Evolutionary conservation across 73 alveolate species (phyloP).

Genomic region (Paramecium primaurelia): DNA sequence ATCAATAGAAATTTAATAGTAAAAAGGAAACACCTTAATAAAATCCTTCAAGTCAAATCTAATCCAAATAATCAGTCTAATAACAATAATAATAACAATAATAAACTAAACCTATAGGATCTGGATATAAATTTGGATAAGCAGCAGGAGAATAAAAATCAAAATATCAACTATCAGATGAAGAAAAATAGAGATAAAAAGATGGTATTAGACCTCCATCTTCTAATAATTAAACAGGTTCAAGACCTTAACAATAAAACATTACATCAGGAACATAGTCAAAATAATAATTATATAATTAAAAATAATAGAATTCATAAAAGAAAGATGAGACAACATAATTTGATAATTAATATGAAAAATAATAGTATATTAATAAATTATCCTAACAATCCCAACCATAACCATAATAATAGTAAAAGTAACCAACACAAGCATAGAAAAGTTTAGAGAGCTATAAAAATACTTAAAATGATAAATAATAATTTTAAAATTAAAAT

Average conservation of each 20-base stretch:
- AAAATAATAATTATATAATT: neutral
- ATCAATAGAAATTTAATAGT: neutral
- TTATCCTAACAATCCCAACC: neutral
- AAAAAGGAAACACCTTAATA: neutral
- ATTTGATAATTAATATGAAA: neutral
- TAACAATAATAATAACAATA: neutral
- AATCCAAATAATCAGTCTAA: neutral
- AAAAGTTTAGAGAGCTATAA: neutral
- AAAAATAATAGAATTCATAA: neutral
- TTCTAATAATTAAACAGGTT: neutral
- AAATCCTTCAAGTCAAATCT: neutral
- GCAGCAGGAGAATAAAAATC: neutral
- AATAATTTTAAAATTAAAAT: neutral
- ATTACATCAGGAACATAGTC: neutral
- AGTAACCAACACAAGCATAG: neutral
- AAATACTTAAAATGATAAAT: neutral
- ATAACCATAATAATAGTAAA: neutral
- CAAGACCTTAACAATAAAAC: neutral
- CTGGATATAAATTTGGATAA: neutral
- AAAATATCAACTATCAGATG: neutral
- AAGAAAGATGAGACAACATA: neutral
- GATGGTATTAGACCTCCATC: neutral
- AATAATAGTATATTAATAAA: neutral
- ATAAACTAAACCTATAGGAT: neutral
- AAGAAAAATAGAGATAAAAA: neutral